Conservation (phyloP, 345 rosid species). For the Eucalyptus urophylla region DNA sequence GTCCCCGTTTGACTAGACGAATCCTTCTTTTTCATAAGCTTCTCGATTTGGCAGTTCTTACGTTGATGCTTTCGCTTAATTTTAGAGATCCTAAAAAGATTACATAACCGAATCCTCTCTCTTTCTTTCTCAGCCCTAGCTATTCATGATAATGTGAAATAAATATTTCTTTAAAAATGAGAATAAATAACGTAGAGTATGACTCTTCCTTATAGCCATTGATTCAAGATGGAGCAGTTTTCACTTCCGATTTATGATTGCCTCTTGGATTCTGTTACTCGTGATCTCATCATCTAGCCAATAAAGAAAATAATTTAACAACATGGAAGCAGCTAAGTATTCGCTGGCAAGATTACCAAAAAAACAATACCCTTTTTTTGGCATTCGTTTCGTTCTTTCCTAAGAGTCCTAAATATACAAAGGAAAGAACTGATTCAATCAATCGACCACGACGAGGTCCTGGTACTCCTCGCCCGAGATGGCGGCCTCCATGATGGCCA, state of each 20-base stretch:
- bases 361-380: not conserved
- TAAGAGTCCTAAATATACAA: not conserved
- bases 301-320: not conserved
- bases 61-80: not conserved
- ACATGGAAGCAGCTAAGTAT: not conserved
- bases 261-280: not conserved
- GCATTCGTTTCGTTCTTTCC: not conserved
- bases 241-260: not conserved
- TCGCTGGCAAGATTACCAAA: not conserved
- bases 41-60: not conserved
- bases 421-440: not conserved
- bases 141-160: not conserved
- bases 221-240: not conserved
- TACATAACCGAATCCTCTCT: not conserved
- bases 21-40: not conserved
- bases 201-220: not conserved
- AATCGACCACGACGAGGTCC: slow-evolving; percentile 24
- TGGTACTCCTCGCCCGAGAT: slow-evolving; percentile 33
- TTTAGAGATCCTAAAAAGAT: not conserved
- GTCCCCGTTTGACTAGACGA: not conserved
- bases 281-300: not conserved
- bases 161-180: not conserved
- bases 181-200: not conserved
- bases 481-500: slow-evolving; percentile 33
- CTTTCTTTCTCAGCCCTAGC: not conserved